Conservation (phyloP, 176 grass and related monocot genomes). For the Oryza meyeriana region DNA sequence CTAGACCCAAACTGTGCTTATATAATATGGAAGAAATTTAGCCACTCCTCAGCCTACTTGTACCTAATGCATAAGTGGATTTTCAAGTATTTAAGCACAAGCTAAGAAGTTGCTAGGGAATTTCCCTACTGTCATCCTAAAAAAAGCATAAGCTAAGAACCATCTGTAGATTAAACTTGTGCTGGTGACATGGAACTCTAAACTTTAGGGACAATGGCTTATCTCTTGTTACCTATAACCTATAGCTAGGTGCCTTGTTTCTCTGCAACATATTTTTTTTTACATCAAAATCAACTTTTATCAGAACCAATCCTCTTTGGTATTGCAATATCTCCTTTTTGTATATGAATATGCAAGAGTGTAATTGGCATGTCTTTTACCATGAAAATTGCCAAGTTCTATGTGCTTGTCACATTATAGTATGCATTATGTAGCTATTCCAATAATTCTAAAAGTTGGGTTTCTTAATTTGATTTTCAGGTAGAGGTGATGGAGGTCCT, state of each 20-base stretch:
- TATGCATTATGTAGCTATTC: not conserved
- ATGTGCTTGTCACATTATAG: not conserved
- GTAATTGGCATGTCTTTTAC: not conserved
- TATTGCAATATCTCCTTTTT: not conserved
- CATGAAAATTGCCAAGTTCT: constrained; percentile 12
- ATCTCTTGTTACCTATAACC: not conserved
- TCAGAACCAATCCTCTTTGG: not conserved
- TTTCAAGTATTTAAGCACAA: too few relatives aligned
- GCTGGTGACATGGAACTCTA: not conserved
- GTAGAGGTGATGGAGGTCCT: constrained; percentile 55
- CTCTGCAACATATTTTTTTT: not conserved
- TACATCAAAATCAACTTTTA: not conserved
- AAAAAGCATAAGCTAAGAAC: too few relatives aligned
- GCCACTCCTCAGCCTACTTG: too few relatives aligned
- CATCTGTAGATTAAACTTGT: not conserved
- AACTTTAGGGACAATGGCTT: not conserved
- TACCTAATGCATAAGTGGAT: too few relatives aligned
- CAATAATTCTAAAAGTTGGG: constrained; percentile 21
- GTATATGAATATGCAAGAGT: not conserved
- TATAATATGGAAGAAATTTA: too few relatives aligned
- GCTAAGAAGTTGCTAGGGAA: too few relatives aligned
- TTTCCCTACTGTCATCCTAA: too few relatives aligned
- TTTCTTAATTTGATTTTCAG: constrained; percentile 36
- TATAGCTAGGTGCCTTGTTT: not conserved
- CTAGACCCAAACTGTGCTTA: too few relatives aligned